Percentiles rank a stretch among this genome's conserved stretches.
phyloP scores from a whole-genome alignment of 169 alveolate genomes.

The Babesia ovis region DNA sequence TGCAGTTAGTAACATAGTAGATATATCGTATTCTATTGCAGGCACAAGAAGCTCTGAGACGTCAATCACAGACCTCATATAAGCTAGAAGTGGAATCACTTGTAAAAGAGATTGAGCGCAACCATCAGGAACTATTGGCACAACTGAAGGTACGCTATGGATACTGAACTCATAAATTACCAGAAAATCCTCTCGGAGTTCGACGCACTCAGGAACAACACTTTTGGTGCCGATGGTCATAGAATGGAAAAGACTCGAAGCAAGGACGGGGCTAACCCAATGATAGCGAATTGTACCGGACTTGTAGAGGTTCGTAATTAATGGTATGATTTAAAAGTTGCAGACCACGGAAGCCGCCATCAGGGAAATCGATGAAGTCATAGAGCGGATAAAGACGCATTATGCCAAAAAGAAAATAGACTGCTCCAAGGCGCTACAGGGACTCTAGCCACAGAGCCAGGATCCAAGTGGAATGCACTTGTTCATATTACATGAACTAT shows the following conservation, averaged over 20 bases:
- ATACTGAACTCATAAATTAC: not conserved
- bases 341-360: constrained; percentile 52
- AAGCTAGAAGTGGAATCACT: constrained; percentile 10
- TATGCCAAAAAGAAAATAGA: constrained; percentile 42
- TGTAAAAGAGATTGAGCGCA: constrained; percentile 20
- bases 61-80: constrained; percentile 6
- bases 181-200: constrained; percentile 16
- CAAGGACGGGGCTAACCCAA: constrained; percentile 10
- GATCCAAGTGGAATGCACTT: too few species aligned
- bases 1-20: not conserved
- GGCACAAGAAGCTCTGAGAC: constrained; percentile 16
- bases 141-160: constrained; percentile 22
- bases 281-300: constrained; percentile 31
- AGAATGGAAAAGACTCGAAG: constrained; percentile 11
- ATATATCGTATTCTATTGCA: not conserved
- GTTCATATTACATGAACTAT: too few species aligned
- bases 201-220: constrained; percentile 17
- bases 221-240: constrained; percentile 2
- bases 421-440: constrained; percentile 41
- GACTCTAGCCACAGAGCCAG: constrained; percentile 1
- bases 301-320: constrained; percentile 24
- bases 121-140: constrained; percentile 25
- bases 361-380: constrained; percentile 42
- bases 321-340: not conserved
- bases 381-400: constrained; percentile 37